These are phyloP conservation scores for Hirsutella rhossiliensis DNA, from an alignment of 2,329 filamentous ascomycete species.

Conservation along the genomic window DNA sequence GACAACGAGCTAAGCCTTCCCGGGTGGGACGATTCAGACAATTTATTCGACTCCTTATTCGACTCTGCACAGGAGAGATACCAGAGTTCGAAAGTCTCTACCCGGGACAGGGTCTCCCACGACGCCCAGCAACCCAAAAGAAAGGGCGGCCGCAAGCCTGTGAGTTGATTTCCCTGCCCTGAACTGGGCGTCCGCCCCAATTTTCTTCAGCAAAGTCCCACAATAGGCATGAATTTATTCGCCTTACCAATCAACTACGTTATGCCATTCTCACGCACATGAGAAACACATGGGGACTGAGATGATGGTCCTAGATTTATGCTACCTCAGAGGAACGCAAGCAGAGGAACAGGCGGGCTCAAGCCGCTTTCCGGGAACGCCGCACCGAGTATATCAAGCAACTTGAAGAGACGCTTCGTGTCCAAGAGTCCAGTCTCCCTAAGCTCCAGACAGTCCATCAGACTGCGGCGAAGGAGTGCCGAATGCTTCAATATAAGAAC, in stretches of 20 bases:
- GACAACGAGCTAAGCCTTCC: conserved; percentile 30
- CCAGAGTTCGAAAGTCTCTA: conserved; percentile 20
- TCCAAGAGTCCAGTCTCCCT: conserved; percentile 88
- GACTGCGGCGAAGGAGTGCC: conserved; percentile 86
- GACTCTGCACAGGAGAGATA: conserved; percentile 50
- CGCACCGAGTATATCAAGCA: conserved; percentile 99
- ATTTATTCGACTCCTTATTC: no score
- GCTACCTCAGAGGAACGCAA: conserved; percentile 97
- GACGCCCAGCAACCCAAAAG: conserved; percentile 68
- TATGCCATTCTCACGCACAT: no score
- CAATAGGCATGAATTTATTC: no score
- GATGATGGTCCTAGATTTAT: conserved; percentile 60
- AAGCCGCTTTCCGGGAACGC: conserved; percentile 92
- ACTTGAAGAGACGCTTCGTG: conserved; percentile 91
- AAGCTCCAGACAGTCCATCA: conserved; percentile 90
- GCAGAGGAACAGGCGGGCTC: conserved; percentile 91
- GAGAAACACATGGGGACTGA: no score
- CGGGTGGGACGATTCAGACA: conserved; percentile 44
- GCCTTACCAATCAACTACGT: no score
- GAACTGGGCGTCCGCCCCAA: no score
- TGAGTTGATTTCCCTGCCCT: conserved; percentile 56
- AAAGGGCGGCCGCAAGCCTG: conserved; percentile 95
- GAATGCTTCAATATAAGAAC: conserved; percentile 98
- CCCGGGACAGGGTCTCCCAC: conserved; percentile 24
- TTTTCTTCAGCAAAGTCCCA: no score